Percentiles rank a stretch among this genome's conserved stretches.
These are phyloP conservation scores for Metarhizium guizhouense DNA, from an alignment of 2,329 filamentous ascomycete genomes.

Conservation along the genomic window DNA sequence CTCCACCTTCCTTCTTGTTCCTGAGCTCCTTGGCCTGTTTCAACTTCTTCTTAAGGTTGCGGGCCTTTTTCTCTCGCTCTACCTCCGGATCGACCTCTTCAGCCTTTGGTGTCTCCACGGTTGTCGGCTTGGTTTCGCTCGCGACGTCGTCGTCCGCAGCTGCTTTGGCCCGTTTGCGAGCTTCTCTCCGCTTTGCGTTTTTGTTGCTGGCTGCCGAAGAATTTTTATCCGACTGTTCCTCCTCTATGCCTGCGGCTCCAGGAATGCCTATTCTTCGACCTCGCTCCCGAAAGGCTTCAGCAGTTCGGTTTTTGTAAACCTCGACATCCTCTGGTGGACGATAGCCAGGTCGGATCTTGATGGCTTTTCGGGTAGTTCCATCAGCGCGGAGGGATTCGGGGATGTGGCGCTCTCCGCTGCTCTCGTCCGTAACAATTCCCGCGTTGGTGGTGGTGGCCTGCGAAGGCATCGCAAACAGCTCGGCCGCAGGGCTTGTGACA, in stretches of 20 bases:
- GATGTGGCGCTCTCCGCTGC: conserved; percentile 76
- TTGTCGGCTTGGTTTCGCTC: conserved; percentile 30
- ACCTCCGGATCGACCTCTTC: conserved; percentile 56
- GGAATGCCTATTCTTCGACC: conserved; percentile 55
- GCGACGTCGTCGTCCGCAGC: conserved; percentile 54
- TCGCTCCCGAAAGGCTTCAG: conserved; percentile 74
- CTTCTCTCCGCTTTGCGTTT: conserved; percentile 69
- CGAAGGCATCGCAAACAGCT: conserved; percentile 30
- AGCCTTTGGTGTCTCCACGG: conserved; percentile 14
- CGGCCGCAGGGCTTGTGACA: not conserved
- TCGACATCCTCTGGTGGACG: conserved; percentile 92
- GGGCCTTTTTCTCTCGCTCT: conserved; percentile 86
- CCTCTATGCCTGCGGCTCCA: conserved; percentile 55
- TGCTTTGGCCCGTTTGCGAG: conserved; percentile 45
- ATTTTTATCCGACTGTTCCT: conserved; percentile 36
- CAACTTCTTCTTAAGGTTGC: conserved; percentile 88
- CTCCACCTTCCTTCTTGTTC: conserved; percentile 82
- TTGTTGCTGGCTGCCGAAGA: conserved; percentile 59
- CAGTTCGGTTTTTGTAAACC: conserved; percentile 87
- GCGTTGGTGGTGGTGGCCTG: conserved; percentile 40
- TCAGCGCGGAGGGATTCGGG: conserved; percentile 80
- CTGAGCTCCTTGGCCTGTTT: conserved; percentile 87
- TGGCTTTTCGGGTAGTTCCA: conserved; percentile 86
- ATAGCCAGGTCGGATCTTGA: conserved; percentile 89
- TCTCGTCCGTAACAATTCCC: conserved; percentile 68